Conservation (phyloP, 768 basidiomycete genomes). For the Leccinum arenicola region DNA sequence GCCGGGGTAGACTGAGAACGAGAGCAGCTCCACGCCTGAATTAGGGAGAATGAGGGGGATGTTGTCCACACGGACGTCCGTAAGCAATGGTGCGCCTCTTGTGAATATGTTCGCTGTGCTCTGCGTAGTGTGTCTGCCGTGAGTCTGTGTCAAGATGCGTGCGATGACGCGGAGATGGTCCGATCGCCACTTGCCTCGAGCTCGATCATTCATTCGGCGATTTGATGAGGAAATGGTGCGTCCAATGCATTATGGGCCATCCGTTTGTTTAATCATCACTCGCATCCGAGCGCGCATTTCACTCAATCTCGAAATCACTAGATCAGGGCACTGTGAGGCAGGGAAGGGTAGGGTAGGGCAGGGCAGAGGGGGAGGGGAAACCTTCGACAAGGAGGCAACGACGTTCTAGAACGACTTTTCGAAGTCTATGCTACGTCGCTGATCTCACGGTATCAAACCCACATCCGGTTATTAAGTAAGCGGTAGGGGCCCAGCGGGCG, state of each 20-base stretch:
- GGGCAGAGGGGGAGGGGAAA: neutral
- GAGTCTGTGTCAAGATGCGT: neutral
- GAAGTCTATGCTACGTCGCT: too few relatives aligned
- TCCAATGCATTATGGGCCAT: neutral
- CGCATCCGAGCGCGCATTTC: neutral
- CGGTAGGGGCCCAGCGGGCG: too few relatives aligned
- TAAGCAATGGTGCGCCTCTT: constrained; percentile 30
- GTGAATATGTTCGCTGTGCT: constrained; percentile 20
- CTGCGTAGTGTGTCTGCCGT: neutral
- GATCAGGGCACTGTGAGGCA: neutral
- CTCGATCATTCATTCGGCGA: neutral
- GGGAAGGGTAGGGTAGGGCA: neutral
- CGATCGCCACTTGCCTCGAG: neutral
- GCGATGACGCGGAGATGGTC: neutral
- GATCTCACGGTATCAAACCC: too few relatives aligned
- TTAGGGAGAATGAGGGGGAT: constrained; percentile 28
- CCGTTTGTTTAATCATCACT: neutral
- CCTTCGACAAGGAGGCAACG: neutral
- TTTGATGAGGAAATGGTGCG: neutral
- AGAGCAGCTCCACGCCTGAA: constrained; percentile 22
- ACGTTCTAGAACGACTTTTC: neutral
- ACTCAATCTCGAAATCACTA: neutral
- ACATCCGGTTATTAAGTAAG: too few relatives aligned
- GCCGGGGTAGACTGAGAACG: constrained; percentile 33
- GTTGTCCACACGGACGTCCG: constrained; percentile 33